These are phyloP conservation scores for Xylariales sp. DNA, from an alignment of 2,329 filamentous ascomycete species.

Conservation along the genomic window DNA sequence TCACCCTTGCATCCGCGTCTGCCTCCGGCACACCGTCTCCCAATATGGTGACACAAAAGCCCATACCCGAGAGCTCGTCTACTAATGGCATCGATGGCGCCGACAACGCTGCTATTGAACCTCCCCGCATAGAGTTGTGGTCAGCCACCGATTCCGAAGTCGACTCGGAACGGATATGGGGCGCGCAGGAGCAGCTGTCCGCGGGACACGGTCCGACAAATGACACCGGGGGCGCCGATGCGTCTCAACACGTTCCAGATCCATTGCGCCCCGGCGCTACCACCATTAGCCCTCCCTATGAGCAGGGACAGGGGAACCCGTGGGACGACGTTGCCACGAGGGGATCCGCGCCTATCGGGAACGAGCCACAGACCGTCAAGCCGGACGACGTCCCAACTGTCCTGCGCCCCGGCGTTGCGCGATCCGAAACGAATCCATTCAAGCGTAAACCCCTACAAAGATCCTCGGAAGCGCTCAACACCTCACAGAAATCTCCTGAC, in stretches of 20 bases:
- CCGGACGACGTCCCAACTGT: constrained; percentile 48
- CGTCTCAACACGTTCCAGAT: constrained; percentile 48
- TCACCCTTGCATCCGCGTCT: background rate
- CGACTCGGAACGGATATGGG: constrained; percentile 49
- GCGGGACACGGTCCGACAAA: constrained; percentile 23
- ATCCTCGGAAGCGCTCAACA: constrained; percentile 30
- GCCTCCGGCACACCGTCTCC: constrained; percentile 5
- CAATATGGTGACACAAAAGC: constrained; percentile 58
- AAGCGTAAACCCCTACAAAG: constrained; percentile 57
- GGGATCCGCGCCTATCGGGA: constrained; percentile 18
- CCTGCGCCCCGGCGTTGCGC: constrained; percentile 50
- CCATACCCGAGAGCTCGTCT: constrained; percentile 46
- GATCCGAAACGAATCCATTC: constrained; percentile 65
- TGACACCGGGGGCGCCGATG: constrained; percentile 33
- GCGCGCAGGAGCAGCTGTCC: constrained; percentile 27
- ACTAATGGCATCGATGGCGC: constrained; percentile 40
- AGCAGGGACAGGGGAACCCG: constrained; percentile 51
- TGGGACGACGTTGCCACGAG: constrained; percentile 49
- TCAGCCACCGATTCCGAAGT: constrained; percentile 50
- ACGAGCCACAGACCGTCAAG: constrained; percentile 36
- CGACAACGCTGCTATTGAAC: constrained; percentile 40
- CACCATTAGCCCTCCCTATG: constrained; percentile 44
- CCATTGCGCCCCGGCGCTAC: constrained; percentile 50
- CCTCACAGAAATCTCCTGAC: constrained; percentile 36
- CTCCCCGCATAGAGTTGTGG: constrained; percentile 50